Evolutionary conservation across 805 yeast species (phyloP).

Genomic region (Priceomyces melissophilus): DNA sequence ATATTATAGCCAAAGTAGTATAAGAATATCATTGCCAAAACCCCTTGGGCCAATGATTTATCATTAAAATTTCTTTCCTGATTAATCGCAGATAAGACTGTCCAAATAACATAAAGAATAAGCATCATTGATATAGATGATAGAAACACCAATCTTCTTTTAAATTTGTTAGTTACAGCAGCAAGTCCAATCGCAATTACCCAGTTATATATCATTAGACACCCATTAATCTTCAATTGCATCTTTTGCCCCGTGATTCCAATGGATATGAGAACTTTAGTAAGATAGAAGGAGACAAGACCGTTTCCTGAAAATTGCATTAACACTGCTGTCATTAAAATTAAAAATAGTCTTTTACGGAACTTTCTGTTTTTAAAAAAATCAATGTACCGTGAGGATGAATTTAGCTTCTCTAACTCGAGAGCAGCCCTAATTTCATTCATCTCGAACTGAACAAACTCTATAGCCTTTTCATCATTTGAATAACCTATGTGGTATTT

Average conservation of each 20-base stretch:
- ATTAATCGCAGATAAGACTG: conserved; percentile 21
- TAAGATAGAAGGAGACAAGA: conserved; percentile 31
- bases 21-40: conserved; percentile 3
- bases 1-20: conserved; percentile 2
- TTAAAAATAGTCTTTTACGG: conserved; percentile 4
- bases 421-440: conserved; percentile 13
- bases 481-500: conserved; percentile 34
- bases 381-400: not conserved
- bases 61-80: conserved; percentile 15
- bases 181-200: conserved; percentile 1
- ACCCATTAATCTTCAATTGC: conserved; percentile 3
- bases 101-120: conserved; percentile 21
- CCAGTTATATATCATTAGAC: conserved; percentile 1
- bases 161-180: not conserved
- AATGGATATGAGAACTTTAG: conserved; percentile 11
- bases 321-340: conserved; percentile 24
- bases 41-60: conserved; percentile 8
- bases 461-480: conserved; percentile 9
- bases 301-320: conserved; percentile 49
- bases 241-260: conserved; percentile 12
- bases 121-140: conserved; percentile 13
- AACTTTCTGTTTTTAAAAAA: not conserved
- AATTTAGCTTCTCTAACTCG: conserved; percentile 2
- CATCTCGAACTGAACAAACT: conserved; percentile 13
- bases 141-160: not conserved